phyloP scores from a whole-genome alignment of 768 basidiomycete genomes.

The Tricholoma flavovirens region DNA sequence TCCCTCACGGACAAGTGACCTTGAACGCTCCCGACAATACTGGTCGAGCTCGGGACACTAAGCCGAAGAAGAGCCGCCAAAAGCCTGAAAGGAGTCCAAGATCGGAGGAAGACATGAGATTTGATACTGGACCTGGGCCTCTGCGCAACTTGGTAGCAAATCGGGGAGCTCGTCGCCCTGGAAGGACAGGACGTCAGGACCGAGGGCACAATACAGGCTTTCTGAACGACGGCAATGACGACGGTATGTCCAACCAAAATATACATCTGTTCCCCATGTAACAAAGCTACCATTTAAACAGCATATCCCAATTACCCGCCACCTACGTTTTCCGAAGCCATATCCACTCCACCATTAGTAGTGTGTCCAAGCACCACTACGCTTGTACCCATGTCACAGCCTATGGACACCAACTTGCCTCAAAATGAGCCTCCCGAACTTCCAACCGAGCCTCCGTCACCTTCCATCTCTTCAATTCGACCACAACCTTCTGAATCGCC shows the following conservation, averaged over 20 bases:
- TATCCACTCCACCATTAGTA: constrained; percentile 38
- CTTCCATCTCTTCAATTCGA: constrained; percentile 4
- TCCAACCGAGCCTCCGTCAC: constrained; percentile 2
- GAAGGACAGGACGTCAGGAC: constrained; percentile 20
- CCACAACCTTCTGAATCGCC: constrained; percentile 1
- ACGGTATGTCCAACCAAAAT: constrained; percentile 15
- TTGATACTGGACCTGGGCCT: constrained; percentile 37
- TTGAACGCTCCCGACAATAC: constrained; percentile 47
- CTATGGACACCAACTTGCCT: constrained; percentile 5
- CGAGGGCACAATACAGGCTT: constrained; percentile 18
- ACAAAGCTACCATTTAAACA: constrained; percentile 17
- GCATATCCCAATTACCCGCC: constrained; percentile 63
- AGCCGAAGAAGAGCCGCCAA: constrained; percentile 35
- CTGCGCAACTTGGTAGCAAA: constrained; percentile 18
- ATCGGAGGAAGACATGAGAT: constrained; percentile 41
- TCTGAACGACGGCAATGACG: constrained; percentile 9
- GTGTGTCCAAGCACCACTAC: constrained; percentile 35
- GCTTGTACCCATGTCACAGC: constrained; percentile 22
- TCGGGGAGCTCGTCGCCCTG: constrained; percentile 23
- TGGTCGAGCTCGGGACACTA: constrained; percentile 40
- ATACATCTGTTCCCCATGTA: background rate
- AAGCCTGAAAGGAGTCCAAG: constrained; percentile 35
- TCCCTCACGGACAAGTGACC: constrained; percentile 47
- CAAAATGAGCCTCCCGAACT: constrained; percentile 2
- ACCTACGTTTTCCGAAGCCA: constrained; percentile 71